These are phyloP conservation scores for Phytophthora niederhauseri DNA, from an alignment of 352 stramenopile species.

Conservation along the genomic window DNA sequence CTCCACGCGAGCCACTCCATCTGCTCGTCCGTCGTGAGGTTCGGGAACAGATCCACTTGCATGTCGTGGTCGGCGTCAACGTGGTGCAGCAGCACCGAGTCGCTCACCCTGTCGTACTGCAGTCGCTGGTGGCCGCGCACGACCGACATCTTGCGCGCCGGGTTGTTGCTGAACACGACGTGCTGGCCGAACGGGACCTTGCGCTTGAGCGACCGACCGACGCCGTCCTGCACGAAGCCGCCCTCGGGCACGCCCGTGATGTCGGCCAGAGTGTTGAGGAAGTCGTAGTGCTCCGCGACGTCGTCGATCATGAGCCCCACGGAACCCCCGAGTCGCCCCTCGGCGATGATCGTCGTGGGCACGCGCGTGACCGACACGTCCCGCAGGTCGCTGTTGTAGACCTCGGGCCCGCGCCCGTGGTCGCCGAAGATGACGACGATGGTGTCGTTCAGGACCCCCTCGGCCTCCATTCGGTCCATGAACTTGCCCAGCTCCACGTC, in stretches of 20 bases:
- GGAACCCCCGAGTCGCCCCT: constrained; percentile 10
- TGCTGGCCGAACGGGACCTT: constrained; percentile 7
- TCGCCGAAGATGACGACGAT: constrained; percentile 10
- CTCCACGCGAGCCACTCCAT: constrained; percentile 7
- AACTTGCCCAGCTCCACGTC: constrained; percentile 17
- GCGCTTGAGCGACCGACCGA: constrained; percentile 19
- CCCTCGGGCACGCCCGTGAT: constrained; percentile 13
- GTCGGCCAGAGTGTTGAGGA: constrained; percentile 20
- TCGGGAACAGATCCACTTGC: constrained; percentile 8
- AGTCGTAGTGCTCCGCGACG: constrained; percentile 20
- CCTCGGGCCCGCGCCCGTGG: constrained; percentile 1
- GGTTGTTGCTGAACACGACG: constrained; percentile 17
- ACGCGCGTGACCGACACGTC: constrained; percentile 15
- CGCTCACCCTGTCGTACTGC: constrained; percentile 5
- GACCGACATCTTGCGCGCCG: constrained; percentile 15
- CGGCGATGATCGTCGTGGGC: constrained; percentile 15
- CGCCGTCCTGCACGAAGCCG: constrained; percentile 12
- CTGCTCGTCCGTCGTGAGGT: constrained; percentile 7
- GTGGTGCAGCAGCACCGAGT: constrained; percentile 16
- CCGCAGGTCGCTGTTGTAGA: background rate
- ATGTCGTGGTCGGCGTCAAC: constrained; percentile 17
- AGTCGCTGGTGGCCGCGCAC: constrained; percentile 16
- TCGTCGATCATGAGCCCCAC: constrained; percentile 19
- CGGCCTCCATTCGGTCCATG: constrained; percentile 13
- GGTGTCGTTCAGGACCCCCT: constrained; percentile 15